Conservation (phyloP, 306 rosid genomes). For the Malus sieversii region DNA sequence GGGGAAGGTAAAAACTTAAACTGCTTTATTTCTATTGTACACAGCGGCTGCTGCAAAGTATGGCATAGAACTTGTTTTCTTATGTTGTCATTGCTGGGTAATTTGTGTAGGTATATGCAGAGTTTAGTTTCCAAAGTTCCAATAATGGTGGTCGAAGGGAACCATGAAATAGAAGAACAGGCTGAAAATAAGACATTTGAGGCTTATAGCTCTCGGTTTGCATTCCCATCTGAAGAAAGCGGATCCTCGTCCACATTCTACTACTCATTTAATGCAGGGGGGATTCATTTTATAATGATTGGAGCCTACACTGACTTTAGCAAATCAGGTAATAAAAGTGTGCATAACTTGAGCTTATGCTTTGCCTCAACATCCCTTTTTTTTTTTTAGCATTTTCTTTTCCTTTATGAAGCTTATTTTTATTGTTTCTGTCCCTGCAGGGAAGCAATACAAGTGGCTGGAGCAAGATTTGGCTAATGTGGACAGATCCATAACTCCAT, state of each 20-base stretch:
- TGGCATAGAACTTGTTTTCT: constrained; percentile 1
- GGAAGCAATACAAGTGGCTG: constrained; percentile 71
- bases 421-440: constrained; percentile 24
- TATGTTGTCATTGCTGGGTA: constrained; percentile 9
- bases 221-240: constrained; percentile 80
- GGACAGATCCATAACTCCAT: constrained; percentile 70
- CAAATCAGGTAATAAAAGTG: constrained; percentile 37
- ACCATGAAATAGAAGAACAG: constrained; percentile 75
- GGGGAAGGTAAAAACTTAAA: constrained; percentile 59
- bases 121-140: constrained; percentile 64
- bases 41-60: background rate
- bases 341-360: background rate
- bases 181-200: constrained; percentile 42
- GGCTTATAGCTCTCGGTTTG: constrained; percentile 86
- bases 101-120: constrained; percentile 73
- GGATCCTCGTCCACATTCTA: constrained; percentile 70
- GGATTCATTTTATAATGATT: constrained; percentile 83
- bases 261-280: constrained; percentile 83
- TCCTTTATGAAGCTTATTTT: too few species aligned
- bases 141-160: constrained; percentile 81
- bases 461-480: constrained; percentile 62
- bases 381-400: background rate
- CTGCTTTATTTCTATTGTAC: background rate
- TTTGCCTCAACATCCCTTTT: background rate
- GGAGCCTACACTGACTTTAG: constrained; percentile 60